These are phyloP conservation scores for Dactylellina haptotyla DNA, from an alignment of 2,329 filamentous ascomycete genomes.

Conservation along the genomic window DNA sequence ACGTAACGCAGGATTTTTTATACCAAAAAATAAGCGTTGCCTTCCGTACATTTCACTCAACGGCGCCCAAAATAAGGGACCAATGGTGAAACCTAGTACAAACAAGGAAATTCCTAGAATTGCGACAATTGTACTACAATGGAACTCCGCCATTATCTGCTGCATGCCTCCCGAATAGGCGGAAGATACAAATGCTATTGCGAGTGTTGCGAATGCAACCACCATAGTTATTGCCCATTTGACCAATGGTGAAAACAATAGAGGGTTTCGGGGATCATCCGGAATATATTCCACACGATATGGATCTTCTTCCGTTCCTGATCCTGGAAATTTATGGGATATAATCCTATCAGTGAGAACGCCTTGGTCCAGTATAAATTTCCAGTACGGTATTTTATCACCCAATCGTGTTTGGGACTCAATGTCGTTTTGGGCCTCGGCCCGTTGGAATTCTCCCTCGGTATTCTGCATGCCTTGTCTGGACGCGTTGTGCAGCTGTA, in stretches of 20 bases:
- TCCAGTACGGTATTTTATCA: slow-evolving; percentile 61
- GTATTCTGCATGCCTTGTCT: not conserved
- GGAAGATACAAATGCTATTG: slow-evolving; percentile 68
- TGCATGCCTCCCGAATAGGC: slow-evolving; percentile 41
- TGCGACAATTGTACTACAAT: slow-evolving; percentile 60
- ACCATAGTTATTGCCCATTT: slow-evolving; percentile 75
- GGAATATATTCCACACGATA: slow-evolving; percentile 75
- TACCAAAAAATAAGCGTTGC: slow-evolving; percentile 68
- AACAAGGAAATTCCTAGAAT: slow-evolving; percentile 64
- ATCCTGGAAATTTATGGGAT: slow-evolving; percentile 68
- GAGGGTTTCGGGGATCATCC: slow-evolving; percentile 74
- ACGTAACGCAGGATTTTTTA: not conserved
- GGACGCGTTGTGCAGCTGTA: not conserved
- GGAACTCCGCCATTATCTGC: slow-evolving; percentile 58
- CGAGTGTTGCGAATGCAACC: slow-evolving; percentile 74
- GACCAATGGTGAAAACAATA: slow-evolving; percentile 67
- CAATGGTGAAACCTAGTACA: slow-evolving; percentile 64
- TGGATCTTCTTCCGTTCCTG: slow-evolving; percentile 74
- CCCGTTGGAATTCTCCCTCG: slow-evolving; percentile 1
- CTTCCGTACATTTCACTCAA: slow-evolving; percentile 70
- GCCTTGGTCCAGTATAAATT: slow-evolving; percentile 69
- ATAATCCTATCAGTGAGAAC: slow-evolving; percentile 70
- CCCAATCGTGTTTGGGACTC: slow-evolving; percentile 10
- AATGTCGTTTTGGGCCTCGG: not conserved
- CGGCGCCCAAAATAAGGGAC: slow-evolving; percentile 64